Conservation (phyloP, 2,329 filamentous ascomycete genomes). For the Pestalotiopsis sp. region DNA sequence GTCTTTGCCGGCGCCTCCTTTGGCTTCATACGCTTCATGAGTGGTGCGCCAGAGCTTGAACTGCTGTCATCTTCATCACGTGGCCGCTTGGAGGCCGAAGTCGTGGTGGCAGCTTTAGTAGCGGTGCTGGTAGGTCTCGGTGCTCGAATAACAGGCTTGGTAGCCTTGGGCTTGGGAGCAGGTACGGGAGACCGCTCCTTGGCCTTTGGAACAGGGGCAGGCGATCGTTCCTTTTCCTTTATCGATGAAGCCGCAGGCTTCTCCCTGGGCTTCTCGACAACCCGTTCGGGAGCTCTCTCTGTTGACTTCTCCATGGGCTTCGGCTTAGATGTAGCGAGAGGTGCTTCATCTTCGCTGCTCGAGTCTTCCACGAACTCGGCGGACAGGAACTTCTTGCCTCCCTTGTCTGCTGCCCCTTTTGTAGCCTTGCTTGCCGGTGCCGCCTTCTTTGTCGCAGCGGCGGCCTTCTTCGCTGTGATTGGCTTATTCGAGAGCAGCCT, state of each 20-base stretch:
- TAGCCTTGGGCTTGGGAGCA: slow-evolving; percentile 34
- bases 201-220: slow-evolving; percentile 24
- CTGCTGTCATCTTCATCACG: slow-evolving; percentile 59
- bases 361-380: slow-evolving; percentile 60
- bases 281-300: slow-evolving; percentile 16
- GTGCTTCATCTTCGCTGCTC: slow-evolving; percentile 54
- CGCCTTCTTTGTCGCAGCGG: slow-evolving; percentile 38
- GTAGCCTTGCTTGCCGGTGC: slow-evolving; percentile 46
- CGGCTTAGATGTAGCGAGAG: slow-evolving; percentile 31
- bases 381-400: slow-evolving; percentile 50
- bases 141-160: slow-evolving; percentile 32
- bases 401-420: slow-evolving; percentile 32
- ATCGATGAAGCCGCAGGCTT: slow-evolving; percentile 15
- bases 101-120: slow-evolving; percentile 30
- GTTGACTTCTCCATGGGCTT: slow-evolving; percentile 29
- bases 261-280: slow-evolving; percentile 17
- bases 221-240: slow-evolving; percentile 28
- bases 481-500: slow-evolving; percentile 48
- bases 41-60: slow-evolving; percentile 61
- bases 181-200: slow-evolving; percentile 26
- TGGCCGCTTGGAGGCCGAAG: slow-evolving; percentile 49
- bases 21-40: slow-evolving; percentile 60
- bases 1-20: slow-evolving; percentile 37
- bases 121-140: slow-evolving; percentile 26
- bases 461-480: slow-evolving; percentile 34